Conservation (phyloP, 768 basidiomycete genomes). For the Suillus americanus region DNA sequence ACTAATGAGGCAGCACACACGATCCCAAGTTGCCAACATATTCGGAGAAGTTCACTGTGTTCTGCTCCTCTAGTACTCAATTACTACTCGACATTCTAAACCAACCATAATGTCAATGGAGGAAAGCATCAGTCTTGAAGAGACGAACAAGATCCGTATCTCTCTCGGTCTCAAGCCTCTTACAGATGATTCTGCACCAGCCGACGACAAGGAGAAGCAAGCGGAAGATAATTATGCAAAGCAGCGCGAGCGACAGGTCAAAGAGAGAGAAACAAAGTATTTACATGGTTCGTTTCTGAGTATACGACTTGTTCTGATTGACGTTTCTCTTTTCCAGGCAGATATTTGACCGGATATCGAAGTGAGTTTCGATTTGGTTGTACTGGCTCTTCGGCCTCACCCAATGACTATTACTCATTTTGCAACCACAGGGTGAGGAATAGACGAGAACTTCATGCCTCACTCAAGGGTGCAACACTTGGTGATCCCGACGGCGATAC, state of each 20-base stretch:
- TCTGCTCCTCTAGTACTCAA: not conserved
- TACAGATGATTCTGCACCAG: slow-evolving; percentile 72
- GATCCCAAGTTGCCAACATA: not conserved
- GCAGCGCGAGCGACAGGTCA: slow-evolving; percentile 63
- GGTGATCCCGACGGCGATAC: slow-evolving; percentile 80
- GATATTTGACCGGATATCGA: slow-evolving; percentile 75
- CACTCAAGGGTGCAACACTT: slow-evolving; percentile 90
- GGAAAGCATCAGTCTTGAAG: slow-evolving; percentile 87
- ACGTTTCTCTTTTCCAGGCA: slow-evolving; percentile 45
- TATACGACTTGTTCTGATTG: slow-evolving; percentile 17
- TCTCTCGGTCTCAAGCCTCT: slow-evolving; percentile 92
- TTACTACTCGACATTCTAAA: not conserved
- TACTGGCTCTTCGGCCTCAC: slow-evolving; percentile 1
- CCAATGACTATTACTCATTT: slow-evolving; percentile 35
- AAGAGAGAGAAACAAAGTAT: slow-evolving; percentile 79
- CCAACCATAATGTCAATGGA: slow-evolving; percentile 63
- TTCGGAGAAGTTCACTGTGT: not conserved
- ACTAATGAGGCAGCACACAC: not conserved
- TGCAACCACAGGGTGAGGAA: slow-evolving; percentile 81
- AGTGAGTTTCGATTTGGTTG: slow-evolving; percentile 62
- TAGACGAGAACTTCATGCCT: slow-evolving; percentile 86
- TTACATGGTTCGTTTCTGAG: slow-evolving; percentile 28
- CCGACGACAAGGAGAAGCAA: slow-evolving; percentile 73
- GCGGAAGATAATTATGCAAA: slow-evolving; percentile 88
- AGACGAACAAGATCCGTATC: slow-evolving; percentile 95